Evolutionary conservation across 179 eudicot species (phyloP).

Genomic region (Gypsophila paniculata): DNA sequence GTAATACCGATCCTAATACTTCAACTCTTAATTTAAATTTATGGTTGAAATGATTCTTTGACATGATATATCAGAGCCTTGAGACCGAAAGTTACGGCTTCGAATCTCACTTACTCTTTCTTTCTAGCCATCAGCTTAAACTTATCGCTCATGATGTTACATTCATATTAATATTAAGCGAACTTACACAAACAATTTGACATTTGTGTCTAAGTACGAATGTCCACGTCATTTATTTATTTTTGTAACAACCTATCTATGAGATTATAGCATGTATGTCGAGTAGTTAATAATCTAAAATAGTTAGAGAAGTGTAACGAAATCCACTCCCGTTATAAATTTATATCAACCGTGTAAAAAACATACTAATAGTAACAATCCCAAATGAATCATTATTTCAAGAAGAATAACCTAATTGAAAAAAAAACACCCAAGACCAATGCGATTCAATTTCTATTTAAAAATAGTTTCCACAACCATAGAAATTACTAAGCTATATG

Average conservation of each 20-base stretch:
- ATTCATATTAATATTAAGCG: no score
- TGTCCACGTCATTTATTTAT: neutral
- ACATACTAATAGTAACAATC: neutral
- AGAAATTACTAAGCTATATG: neutral
- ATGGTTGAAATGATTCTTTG: no score
- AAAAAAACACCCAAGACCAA: constrained; percentile 6
- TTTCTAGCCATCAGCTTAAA: no score
- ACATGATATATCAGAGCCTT: no score
- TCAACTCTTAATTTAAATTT: no score
- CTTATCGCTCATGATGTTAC: no score
- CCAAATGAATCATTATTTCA: constrained; percentile 14
- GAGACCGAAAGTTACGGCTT: no score
- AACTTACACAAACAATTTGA: no score
- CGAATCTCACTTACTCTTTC: no score
- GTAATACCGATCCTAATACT: no score
- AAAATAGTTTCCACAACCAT: constrained; percentile 4
- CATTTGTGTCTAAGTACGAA: no score
- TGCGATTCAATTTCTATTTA: neutral
- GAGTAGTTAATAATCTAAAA: neutral
- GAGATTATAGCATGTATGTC: constrained; percentile 13
- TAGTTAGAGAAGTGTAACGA: constrained; percentile 1
- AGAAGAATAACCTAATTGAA: no score
- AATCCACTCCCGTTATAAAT: constrained; percentile 14
- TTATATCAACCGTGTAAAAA: constrained; percentile 21
- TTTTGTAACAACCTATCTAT: neutral